Evolutionary conservation across 2,329 filamentous ascomycete species (phyloP), one percentile per base, ranked within the genome.

Genomic region (Aspergillus vadensis): DNA sequence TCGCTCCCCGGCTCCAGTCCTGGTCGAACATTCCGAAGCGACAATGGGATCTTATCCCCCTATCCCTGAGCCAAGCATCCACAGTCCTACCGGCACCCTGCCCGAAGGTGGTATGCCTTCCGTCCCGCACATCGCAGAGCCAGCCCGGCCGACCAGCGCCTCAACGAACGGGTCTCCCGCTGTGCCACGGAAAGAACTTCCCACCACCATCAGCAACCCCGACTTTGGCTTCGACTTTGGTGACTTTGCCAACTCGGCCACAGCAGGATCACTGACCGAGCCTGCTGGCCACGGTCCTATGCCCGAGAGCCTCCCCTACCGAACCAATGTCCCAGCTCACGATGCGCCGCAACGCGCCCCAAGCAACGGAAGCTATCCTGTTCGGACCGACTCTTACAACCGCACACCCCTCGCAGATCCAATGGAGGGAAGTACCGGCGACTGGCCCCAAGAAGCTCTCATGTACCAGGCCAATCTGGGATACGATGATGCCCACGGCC

Each of bases 371-470:
- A 56, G 62, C n/a, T 59, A 63, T 14, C 60, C 62, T 32, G 50
- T 47, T 30, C 63, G 63, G 48, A 36, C 57, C 8, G 49, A 58
- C 36, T 61, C 66, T 30, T 65, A 59, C 49, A 61, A 68, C 27
- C 62, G 14, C 57, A 57, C 44, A 15, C 61, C 66, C 39, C 59
- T 38, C 14, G n/a, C 51, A 30, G 54, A 64, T 19, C 68, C 65
- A 5, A 61, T 65, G 21, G 69, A 72, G 32, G 71, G 72, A 32
- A 64, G 63, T 17, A 59, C 67, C n/a, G 68, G 71, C 30, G 75
- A 78, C 41, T 79, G 76, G 76, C 72, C 76, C 3, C 75, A 75
- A 55, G 76, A 79, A 65, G 76, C 77, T 25, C 65, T 78, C 23
- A 73, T 77, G 58, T 79, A 78, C 63, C 74, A 77, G 55, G 72